These are phyloP conservation scores for Huiozyma naganishii DNA, from an alignment of 805 yeast species.

Conservation along the genomic window DNA sequence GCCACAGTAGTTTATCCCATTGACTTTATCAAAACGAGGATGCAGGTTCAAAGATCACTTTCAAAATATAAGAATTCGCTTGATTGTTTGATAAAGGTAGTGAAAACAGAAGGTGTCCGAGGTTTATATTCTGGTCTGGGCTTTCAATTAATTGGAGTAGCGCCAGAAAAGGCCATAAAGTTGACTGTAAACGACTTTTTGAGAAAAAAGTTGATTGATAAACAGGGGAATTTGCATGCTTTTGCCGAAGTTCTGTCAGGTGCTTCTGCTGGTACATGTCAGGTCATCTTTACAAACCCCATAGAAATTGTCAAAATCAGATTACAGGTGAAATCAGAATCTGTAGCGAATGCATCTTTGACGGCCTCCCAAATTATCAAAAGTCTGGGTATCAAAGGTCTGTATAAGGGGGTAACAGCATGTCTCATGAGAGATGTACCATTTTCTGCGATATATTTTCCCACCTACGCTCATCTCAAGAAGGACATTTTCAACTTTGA, in stretches of 20 bases:
- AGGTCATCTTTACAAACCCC: slow-evolving; percentile 92
- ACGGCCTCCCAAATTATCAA: slow-evolving; percentile 53
- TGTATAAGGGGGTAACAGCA: slow-evolving; percentile 86
- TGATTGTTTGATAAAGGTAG: slow-evolving; percentile 76
- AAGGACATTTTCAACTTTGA: slow-evolving; percentile 73
- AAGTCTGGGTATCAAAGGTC: slow-evolving; percentile 71
- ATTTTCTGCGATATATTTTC: slow-evolving; percentile 93
- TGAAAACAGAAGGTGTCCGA: slow-evolving; percentile 63
- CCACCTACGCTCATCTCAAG: slow-evolving; percentile 90
- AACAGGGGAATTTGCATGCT: slow-evolving; percentile 36
- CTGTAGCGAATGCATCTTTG: slow-evolving; percentile 29
- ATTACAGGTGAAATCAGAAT: slow-evolving; percentile 84
- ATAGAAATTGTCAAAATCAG: slow-evolving; percentile 91
- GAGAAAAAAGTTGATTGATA: slow-evolving; percentile 57
- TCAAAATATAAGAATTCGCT: slow-evolving; percentile 65
- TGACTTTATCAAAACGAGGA: slow-evolving; percentile 89
- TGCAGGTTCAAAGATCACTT: slow-evolving; percentile 85
- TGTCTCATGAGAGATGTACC: slow-evolving; percentile 93
- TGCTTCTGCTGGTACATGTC: slow-evolving; percentile 92
- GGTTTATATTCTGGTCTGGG: slow-evolving; percentile 90
- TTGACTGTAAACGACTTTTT: slow-evolving; percentile 86
- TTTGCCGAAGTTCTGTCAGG: slow-evolving; percentile 77
- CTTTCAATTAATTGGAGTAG: slow-evolving; percentile 93
- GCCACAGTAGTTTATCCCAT: slow-evolving; percentile 97
- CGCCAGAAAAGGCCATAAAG: slow-evolving; percentile 96